These are phyloP conservation scores for Penicillium turbatum DNA, from an alignment of 495 filamentous ascomycete genomes.

Conservation along the genomic window DNA sequence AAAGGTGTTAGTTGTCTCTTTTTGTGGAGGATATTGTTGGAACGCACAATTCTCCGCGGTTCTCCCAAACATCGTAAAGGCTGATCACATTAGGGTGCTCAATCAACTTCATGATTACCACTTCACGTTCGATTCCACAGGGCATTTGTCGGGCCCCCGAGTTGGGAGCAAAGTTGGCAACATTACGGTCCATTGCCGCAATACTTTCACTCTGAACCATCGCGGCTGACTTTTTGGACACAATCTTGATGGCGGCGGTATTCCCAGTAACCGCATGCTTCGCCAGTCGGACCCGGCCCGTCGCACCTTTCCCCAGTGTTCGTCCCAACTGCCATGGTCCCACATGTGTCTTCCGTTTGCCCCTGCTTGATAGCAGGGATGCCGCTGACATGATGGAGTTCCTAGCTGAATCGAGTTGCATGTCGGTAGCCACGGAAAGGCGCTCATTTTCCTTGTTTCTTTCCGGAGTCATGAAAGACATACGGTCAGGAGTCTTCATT, in stretches of 20 bases:
- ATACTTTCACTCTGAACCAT: slow-evolving; percentile 72
- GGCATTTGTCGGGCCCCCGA: slow-evolving; percentile 64
- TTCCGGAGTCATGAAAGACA: slow-evolving; percentile 35
- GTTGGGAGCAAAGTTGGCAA: slow-evolving; percentile 32
- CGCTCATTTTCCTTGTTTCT: slow-evolving; percentile 49
- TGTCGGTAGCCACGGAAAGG: slow-evolving; percentile 51
- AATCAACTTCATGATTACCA: slow-evolving; percentile 93
- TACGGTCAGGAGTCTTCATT: slow-evolving; percentile 33
- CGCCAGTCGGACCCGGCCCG: slow-evolving; percentile 76
- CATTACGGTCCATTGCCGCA: slow-evolving; percentile 61
- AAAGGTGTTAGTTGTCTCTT: neutral
- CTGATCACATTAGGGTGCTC: slow-evolving; percentile 90
- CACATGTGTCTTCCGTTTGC: slow-evolving; percentile 68
- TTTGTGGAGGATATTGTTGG: slow-evolving; percentile 31
- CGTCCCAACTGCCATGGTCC: slow-evolving; percentile 90
- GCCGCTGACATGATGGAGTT: slow-evolving; percentile 68
- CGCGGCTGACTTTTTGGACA: slow-evolving; percentile 69
- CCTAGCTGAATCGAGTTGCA: slow-evolving; percentile 53
- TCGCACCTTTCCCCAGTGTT: slow-evolving; percentile 79
- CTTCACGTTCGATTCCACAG: slow-evolving; percentile 82
- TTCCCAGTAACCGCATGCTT: slow-evolving; percentile 70
- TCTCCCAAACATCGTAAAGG: slow-evolving; percentile 95
- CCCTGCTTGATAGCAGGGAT: slow-evolving; percentile 57
- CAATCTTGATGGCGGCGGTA: slow-evolving; percentile 88
- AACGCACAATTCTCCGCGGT: slow-evolving; percentile 75